A percentile compares a stretch with the other conserved stretches of the same genome.
These are phyloP conservation scores for Penicillium aurantiogriseum DNA, from an alignment of 2,329 filamentous ascomycete genomes.

Conservation along the genomic window DNA sequence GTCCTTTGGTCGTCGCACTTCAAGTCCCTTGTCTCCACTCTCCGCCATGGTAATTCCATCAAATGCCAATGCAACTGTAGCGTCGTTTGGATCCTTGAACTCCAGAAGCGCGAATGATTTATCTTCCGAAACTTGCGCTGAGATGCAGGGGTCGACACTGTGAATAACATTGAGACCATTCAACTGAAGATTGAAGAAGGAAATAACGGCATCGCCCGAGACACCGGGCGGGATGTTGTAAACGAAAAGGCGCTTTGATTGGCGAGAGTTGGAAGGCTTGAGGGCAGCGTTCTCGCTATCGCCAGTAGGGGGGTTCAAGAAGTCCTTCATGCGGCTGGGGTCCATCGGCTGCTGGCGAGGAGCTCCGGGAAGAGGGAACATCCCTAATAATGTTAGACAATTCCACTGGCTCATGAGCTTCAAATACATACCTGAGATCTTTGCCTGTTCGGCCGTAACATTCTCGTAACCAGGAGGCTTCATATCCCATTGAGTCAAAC, in stretches of 20 bases:
- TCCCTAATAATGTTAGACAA: conserved; percentile 52
- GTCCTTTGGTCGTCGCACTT: conserved; percentile 86
- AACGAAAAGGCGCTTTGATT: conserved; percentile 87
- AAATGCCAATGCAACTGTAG: conserved; percentile 85
- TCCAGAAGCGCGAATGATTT: conserved; percentile 81
- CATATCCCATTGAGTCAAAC: conserved; percentile 98
- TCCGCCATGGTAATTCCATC: conserved; percentile 88
- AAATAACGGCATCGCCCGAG: conserved; percentile 72
- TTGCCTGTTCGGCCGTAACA: conserved; percentile 96
- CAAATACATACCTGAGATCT: conserved; percentile 67
- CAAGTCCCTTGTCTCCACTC: conserved; percentile 61
- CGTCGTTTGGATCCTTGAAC: conserved; percentile 82
- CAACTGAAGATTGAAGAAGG: conserved; percentile 94
- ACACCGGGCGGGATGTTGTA: conserved; percentile 73
- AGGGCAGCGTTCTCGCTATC: conserved; percentile 71
- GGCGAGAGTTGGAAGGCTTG: conserved; percentile 88
- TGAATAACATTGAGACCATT: conserved; percentile 94
- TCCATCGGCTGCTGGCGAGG: conserved; percentile 95
- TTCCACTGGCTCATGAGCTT: not conserved
- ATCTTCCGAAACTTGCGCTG: conserved; percentile 78
- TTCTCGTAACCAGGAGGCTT: conserved; percentile 98
- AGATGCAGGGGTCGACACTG: conserved; percentile 77
- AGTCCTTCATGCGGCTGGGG: conserved; percentile 86
- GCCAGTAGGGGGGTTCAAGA: conserved; percentile 85
- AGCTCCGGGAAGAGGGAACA: conserved; percentile 96